phyloP scores from a whole-genome alignment of 1,284 basidiomycete genomes.

The Malassezia vespertilionis region DNA sequence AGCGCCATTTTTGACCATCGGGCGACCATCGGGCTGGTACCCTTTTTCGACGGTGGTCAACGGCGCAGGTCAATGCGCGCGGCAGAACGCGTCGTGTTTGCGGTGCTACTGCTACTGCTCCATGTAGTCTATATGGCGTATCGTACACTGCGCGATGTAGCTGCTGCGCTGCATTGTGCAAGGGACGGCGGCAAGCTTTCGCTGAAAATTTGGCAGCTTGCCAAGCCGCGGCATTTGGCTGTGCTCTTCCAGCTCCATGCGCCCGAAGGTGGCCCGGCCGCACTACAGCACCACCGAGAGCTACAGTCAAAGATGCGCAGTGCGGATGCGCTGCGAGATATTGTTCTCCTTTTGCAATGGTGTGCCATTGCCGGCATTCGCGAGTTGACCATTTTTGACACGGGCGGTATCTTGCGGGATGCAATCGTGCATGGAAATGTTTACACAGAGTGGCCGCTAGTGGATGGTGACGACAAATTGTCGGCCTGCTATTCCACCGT shows the following conservation, averaged over 20 bases:
- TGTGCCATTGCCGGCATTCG: slow-evolving; percentile 3
- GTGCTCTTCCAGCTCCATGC: slow-evolving; percentile 2
- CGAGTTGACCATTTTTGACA: slow-evolving; percentile 14
- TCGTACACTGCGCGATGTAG: background rate
- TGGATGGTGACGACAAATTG: too few relatives aligned
- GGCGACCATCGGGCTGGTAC: background rate
- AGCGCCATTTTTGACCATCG: background rate
- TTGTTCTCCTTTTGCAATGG: slow-evolving; percentile 1
- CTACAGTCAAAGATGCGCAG: background rate
- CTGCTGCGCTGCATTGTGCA: background rate
- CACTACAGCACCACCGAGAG: background rate
- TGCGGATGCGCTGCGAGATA: background rate
- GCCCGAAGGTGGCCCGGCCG: background rate
- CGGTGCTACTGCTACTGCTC: background rate
- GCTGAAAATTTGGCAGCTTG: background rate
- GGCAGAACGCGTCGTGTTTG: background rate
- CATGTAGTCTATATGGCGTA: slow-evolving; percentile 1
- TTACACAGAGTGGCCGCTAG: too few relatives aligned
- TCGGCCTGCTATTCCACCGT: background rate
- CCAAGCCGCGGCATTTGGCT: slow-evolving; percentile 7
- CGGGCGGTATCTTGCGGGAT: background rate
- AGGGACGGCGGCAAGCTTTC: background rate
- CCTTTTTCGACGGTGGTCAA: background rate
- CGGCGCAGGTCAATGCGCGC: background rate
- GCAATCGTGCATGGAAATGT: background rate